phyloP scores from a whole-genome alignment of 2,329 filamentous ascomycete species.

The Diaporthe longicolla region DNA sequence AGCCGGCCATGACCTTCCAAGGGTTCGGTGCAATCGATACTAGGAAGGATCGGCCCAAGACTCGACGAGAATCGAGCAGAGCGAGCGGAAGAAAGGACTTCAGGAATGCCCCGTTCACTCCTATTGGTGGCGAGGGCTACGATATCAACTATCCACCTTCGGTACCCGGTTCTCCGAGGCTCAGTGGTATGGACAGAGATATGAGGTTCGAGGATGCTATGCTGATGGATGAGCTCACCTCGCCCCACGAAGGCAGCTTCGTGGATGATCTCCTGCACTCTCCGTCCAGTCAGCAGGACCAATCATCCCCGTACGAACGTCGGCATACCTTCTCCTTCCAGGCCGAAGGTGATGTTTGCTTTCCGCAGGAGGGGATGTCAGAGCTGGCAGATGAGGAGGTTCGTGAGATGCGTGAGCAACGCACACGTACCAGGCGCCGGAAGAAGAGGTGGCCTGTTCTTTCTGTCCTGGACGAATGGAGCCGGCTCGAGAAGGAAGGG shows the following conservation, averaged over 20 bases:
- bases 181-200: slow-evolving; percentile 65
- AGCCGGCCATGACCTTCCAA: slow-evolving; percentile 47
- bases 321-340: slow-evolving; percentile 73
- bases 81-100: slow-evolving; percentile 64
- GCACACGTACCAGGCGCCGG: slow-evolving; percentile 67
- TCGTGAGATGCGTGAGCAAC: slow-evolving; percentile 44
- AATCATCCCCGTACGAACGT: slow-evolving; percentile 50
- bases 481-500: slow-evolving; percentile 88
- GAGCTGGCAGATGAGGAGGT: slow-evolving; percentile 85
- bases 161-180: slow-evolving; percentile 72
- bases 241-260: slow-evolving; percentile 41
- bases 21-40: slow-evolving; percentile 61
- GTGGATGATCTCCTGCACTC: slow-evolving; percentile 29
- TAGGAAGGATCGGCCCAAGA: slow-evolving; percentile 51
- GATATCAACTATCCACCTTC: slow-evolving; percentile 80
- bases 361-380: slow-evolving; percentile 83
- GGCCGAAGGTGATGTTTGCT: slow-evolving; percentile 92
- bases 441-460: slow-evolving; percentile 89
- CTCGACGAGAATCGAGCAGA: slow-evolving; percentile 63
- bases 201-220: slow-evolving; percentile 78
- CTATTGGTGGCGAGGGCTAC: slow-evolving; percentile 61
- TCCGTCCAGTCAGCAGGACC: slow-evolving; percentile 34
- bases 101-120: slow-evolving; percentile 46
- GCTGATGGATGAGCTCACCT: slow-evolving; percentile 74
- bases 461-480: slow-evolving; percentile 88